Evolutionary conservation across 805 yeast genomes (phyloP).

Genomic region (Saccharomycopsis malanga): DNA sequence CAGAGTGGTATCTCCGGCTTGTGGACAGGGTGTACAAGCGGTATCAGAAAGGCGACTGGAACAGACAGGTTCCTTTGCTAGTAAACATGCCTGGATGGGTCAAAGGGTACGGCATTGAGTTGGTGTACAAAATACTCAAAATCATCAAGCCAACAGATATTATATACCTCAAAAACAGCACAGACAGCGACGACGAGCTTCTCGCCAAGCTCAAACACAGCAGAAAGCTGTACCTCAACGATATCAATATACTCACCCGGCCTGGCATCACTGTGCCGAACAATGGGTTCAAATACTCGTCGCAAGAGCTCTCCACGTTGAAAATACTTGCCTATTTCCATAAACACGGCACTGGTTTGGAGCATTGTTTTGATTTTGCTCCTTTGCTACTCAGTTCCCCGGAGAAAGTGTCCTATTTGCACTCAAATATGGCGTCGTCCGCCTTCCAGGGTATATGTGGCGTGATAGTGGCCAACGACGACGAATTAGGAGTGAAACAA

Average conservation of each 20-base stretch:
- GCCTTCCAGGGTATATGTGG: slow-evolving; percentile 16
- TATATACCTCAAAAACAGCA: slow-evolving; percentile 25
- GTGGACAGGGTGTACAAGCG: slow-evolving; percentile 24
- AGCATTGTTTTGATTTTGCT: slow-evolving; percentile 8
- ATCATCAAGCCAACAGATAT: slow-evolving; percentile 29
- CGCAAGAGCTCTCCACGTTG: slow-evolving; percentile 16
- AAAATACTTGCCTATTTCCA: slow-evolving; percentile 18
- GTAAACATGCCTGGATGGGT: slow-evolving; percentile 41
- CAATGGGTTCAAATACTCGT: slow-evolving; percentile 11
- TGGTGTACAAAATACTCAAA: slow-evolving; percentile 29
- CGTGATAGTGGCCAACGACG: slow-evolving; percentile 1
- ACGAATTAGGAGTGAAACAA: not conserved
- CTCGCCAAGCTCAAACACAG: not conserved
- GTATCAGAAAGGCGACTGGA: slow-evolving; percentile 22
- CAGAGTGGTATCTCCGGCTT: slow-evolving; percentile 28
- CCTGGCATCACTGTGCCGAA: slow-evolving; percentile 3
- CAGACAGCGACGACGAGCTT: slow-evolving; percentile 5
- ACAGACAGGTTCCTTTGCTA: slow-evolving; percentile 21
- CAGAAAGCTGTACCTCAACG: not conserved
- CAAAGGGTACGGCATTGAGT: slow-evolving; percentile 38
- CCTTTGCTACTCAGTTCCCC: slow-evolving; percentile 13
- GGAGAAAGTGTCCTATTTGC: slow-evolving; percentile 6
- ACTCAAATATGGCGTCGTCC: too few relatives aligned
- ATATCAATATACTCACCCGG: not conserved
- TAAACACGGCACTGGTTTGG: not conserved